Conservation (phyloP, 305 asterid species). For the Solanum hybrid region DNA sequence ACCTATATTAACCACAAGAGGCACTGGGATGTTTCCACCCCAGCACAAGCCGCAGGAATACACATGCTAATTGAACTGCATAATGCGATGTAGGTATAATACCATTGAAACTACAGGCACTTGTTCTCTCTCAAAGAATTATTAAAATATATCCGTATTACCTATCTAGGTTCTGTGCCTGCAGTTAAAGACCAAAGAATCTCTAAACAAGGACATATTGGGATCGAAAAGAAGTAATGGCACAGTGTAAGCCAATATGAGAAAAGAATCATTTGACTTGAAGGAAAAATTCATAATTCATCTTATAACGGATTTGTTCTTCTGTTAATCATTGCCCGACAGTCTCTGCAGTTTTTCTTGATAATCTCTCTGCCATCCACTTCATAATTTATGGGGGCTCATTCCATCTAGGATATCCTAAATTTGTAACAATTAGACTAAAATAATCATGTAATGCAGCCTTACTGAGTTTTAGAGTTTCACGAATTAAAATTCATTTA, state of each 20-base stretch:
- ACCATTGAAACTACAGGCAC: not conserved
- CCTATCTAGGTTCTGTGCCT: not conserved
- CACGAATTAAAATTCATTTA: not conserved
- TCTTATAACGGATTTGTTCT: not conserved
- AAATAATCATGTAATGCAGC: not conserved
- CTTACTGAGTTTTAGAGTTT: not conserved
- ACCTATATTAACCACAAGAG: not conserved
- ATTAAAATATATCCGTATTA: not conserved
- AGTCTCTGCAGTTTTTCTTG: not conserved
- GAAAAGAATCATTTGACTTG: not conserved
- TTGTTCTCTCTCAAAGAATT: not conserved
- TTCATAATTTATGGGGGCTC: not conserved
- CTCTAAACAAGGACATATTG: not conserved
- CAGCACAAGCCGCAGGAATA: not conserved
- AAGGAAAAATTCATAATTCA: not conserved
- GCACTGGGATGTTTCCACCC: not conserved
- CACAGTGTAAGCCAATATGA: not conserved
- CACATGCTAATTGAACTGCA: not conserved
- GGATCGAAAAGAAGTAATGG: not conserved
- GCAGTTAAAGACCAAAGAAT: not conserved
- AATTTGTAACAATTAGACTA: not conserved
- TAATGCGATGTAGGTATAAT: not conserved
- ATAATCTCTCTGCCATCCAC: not conserved
- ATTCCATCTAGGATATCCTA: not conserved
- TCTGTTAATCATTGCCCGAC: not conserved